Conservation (phyloP, 2,329 filamentous ascomycete genomes). For the Rugonectria rugulosa region DNA sequence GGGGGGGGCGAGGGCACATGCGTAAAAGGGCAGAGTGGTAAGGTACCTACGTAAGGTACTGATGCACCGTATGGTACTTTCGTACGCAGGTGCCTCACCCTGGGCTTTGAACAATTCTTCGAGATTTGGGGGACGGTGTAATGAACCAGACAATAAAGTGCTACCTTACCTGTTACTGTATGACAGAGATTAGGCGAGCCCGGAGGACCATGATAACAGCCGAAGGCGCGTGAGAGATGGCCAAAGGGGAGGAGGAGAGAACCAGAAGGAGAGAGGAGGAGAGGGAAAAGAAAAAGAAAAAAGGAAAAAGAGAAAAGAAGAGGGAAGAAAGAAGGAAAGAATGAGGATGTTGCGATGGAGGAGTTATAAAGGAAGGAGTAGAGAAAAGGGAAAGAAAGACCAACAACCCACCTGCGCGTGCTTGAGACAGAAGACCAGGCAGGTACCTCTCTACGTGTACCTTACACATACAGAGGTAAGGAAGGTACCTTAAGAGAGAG, state of each 20-base stretch:
- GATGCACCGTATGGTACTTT: too few species aligned
- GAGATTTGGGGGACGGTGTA: too few species aligned
- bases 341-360: too few species aligned
- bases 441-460: too few species aligned
- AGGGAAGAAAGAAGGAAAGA: constrained; percentile 18
- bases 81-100: too few species aligned
- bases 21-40: constrained; percentile 2
- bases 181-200: not conserved
- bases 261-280: constrained; percentile 5
- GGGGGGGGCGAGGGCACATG: not conserved
- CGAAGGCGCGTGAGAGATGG: not conserved
- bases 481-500: too few species aligned
- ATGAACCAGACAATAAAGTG: not conserved
- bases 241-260: constrained; percentile 16
- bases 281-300: constrained; percentile 11
- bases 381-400: constrained; percentile 13
- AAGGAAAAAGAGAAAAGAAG: constrained; percentile 18
- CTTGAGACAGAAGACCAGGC: too few species aligned
- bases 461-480: too few species aligned
- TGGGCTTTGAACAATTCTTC: too few species aligned
- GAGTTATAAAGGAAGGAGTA: too few species aligned
- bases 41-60: not conserved
- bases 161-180: not conserved
- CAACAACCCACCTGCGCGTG: too few species aligned
- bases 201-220: not conserved